Percentiles rank a stretch among this genome's conserved stretches.
These are phyloP conservation scores for Aspergillus transmontanensis DNA, from an alignment of 2,329 filamentous ascomycete species.

Conservation along the genomic window DNA sequence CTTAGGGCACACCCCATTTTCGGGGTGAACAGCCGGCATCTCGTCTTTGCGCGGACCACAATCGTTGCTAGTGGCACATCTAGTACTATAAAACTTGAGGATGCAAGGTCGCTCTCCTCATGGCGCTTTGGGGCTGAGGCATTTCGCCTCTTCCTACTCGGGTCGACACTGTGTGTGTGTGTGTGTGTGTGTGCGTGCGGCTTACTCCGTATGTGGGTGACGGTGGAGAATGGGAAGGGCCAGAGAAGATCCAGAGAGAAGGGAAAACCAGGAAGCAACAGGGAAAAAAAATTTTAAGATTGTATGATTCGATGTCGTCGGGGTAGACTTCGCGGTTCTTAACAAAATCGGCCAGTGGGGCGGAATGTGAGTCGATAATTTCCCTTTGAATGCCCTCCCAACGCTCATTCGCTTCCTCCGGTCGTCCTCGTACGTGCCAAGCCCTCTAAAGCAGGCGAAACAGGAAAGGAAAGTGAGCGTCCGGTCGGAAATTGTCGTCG, in stretches of 20 bases:
- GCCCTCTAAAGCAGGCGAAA: background rate
- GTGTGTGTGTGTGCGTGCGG: background rate
- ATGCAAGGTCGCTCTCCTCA: background rate
- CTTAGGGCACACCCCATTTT: background rate
- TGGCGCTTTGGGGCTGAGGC: background rate
- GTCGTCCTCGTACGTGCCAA: background rate
- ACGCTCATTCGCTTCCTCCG: no score
- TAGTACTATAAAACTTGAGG: background rate
- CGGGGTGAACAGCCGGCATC: background rate
- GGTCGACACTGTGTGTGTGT: background rate
- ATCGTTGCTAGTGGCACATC: background rate
- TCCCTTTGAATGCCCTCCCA: background rate
- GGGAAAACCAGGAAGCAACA: background rate
- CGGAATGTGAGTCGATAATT: background rate
- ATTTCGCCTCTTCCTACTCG: background rate
- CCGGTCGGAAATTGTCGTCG: background rate
- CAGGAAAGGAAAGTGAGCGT: background rate
- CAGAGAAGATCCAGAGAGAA: background rate
- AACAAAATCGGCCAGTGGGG: background rate
- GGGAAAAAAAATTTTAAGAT: background rate
- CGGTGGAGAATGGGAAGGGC: background rate
- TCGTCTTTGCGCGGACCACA: background rate
- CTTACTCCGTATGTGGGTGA: background rate
- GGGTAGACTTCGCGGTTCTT: background rate
- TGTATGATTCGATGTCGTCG: background rate